A percentile compares a stretch with the other conserved stretches of the same genome.
Evolutionary conservation across 371 early-diverging fungal genomes (phyloP).

Genomic region (Mortierella sp.): DNA sequence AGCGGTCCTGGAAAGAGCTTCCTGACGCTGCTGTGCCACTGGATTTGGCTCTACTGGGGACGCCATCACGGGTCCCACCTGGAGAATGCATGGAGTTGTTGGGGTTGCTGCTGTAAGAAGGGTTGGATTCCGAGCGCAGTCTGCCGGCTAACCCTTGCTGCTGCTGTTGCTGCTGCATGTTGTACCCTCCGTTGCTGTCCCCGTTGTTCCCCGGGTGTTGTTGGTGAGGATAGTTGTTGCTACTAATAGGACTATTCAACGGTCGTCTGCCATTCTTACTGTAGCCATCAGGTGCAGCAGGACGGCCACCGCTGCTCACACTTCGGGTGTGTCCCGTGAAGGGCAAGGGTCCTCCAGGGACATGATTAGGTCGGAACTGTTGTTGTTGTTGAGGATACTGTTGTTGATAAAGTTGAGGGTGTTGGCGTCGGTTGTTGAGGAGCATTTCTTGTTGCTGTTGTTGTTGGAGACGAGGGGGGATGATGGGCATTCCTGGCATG

Average conservation of each 20-base stretch:
- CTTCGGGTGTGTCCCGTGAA: not conserved
- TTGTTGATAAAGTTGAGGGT: not conserved
- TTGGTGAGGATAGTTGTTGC: not conserved
- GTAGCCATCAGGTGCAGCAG: not conserved
- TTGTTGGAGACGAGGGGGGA: slow-evolving; percentile 30
- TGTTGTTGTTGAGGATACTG: slow-evolving; percentile 3
- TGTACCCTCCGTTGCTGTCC: not conserved
- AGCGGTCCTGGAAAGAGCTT: slow-evolving; percentile 47
- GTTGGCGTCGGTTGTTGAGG: slow-evolving; percentile 19
- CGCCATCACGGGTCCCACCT: not conserved
- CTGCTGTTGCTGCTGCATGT: slow-evolving; percentile 2
- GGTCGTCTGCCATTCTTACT: not conserved
- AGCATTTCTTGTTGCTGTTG: slow-evolving; percentile 37
- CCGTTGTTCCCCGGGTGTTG: not conserved
- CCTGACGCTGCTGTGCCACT: slow-evolving; percentile 31
- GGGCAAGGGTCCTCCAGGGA: not conserved
- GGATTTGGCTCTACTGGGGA: slow-evolving; percentile 26
- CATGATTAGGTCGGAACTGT: not conserved
- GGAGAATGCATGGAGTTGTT: not conserved
- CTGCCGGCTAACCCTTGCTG: slow-evolving; percentile 1
- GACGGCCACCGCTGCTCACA: not conserved
- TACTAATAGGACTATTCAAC: not conserved
- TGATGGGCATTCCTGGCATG: slow-evolving; percentile 33
- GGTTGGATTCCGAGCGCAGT: slow-evolving; percentile 24
- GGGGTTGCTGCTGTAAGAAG: slow-evolving; percentile 7